Evolutionary conservation across 352 stramenopile genomes (phyloP), one percentile per base, ranked within the genome.

Genomic region (Phytophthora rubi): DNA sequence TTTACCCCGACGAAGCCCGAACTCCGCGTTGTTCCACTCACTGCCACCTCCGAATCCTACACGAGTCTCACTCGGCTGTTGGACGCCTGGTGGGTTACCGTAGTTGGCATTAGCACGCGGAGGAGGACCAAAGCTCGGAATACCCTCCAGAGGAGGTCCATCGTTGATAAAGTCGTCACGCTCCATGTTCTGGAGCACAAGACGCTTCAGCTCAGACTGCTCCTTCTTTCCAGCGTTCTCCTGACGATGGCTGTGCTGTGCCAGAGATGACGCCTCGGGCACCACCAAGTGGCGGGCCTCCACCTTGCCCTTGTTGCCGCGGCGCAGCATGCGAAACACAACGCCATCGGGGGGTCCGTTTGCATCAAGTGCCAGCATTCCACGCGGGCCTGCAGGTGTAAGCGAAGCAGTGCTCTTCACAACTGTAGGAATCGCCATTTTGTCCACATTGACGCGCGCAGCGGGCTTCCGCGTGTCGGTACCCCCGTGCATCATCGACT

Each of bases 291-390:
- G 80, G 26, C 97, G 96, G 0, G 97, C 93, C 66, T 99, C 97
- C 59, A 98, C 86, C 68, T 98, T 98, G 66, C 97, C 97, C 80
- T 99, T 99, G 80, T 98, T 98, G 18, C 97, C 97, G 53, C 97
- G 94, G 65, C 98, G 98, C 6, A 99, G 73, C 66, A 99, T 89
- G 32, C 97, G 96, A 68, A 99, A 99, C 30, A 92, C 79, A 16
- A 97, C 87, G 7, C 85, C 91, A 45, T 76, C 64, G 15, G 70
- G 60, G 12, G 70, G 68, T 5, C 71, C 81, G 62, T 70, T 76
- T 0, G 39, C 72, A 18, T 68, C 64, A 28, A 80, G 65, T 32
- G 76, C 74, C 18, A 77, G 59, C 0, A 62, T 37, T 1, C 60
- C 59, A 44, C 56, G 52, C 48, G 62, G 53, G 18, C 62, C 70